These are phyloP conservation scores for Beta lomatogona DNA, from an alignment of 179 eudicot species.

Conservation along the genomic window DNA sequence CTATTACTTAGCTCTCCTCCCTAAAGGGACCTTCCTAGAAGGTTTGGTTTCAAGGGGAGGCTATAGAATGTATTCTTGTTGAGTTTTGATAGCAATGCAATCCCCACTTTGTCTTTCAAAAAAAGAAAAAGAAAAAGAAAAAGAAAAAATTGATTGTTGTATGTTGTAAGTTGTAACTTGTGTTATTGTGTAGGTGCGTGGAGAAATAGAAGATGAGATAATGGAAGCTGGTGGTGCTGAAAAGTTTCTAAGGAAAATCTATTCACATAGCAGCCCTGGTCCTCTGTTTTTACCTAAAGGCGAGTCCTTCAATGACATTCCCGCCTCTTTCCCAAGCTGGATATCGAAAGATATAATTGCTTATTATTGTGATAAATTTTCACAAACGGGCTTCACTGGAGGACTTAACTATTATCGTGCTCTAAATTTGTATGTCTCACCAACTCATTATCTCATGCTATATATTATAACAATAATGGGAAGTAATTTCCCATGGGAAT, in stretches of 20 bases:
- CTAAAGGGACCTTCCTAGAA: too few relatives aligned
- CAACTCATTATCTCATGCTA: neutral
- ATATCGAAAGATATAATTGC: constrained; percentile 26
- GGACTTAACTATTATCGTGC: constrained; percentile 84
- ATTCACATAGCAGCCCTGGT: constrained; percentile 28
- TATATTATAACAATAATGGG: too few relatives aligned
- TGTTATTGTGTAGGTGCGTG: constrained; percentile 26
- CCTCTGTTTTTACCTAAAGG: constrained; percentile 48
- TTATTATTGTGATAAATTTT: constrained; percentile 27
- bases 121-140: too few relatives aligned
- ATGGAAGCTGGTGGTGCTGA: constrained; percentile 37
- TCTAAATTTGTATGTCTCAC: constrained; percentile 52
- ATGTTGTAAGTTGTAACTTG: too few relatives aligned
- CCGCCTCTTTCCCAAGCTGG: constrained; percentile 37
- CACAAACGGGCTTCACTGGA: constrained; percentile 67
- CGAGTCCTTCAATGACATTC: constrained; percentile 25
- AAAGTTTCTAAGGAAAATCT: constrained; percentile 34
- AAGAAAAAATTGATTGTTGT: too few relatives aligned
- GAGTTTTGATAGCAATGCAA: too few relatives aligned
- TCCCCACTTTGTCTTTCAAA: too few relatives aligned
- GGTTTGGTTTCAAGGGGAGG: too few relatives aligned
- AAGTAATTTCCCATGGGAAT: too few relatives aligned
- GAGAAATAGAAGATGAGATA: constrained; percentile 50
- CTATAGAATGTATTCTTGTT: too few relatives aligned
- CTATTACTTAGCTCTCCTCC: too few relatives aligned